These are phyloP conservation scores for Insectozyma bohioensis DNA, from an alignment of 1,139 yeast species.

Conservation along the genomic window DNA sequence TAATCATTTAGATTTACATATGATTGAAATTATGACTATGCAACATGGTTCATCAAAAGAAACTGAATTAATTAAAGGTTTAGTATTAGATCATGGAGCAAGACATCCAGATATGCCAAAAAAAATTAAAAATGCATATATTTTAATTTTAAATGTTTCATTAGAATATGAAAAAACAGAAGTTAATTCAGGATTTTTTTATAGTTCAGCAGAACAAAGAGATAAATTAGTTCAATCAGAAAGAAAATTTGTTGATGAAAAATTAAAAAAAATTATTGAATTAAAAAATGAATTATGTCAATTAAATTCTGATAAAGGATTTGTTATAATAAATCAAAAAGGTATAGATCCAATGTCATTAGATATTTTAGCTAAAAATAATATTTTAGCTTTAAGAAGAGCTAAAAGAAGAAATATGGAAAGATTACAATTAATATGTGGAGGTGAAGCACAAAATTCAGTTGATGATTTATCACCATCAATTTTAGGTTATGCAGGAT, in stretches of 20 bases:
- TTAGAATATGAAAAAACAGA: conserved; percentile 97
- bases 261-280: conserved; percentile 86
- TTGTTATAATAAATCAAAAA: conserved; percentile 96
- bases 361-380: conserved; percentile 90
- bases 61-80: conserved; percentile 80
- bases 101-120: conserved; percentile 99
- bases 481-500: conserved; percentile 87
- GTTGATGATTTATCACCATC: conserved; percentile 90
- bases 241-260: conserved; percentile 92
- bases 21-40: conserved; percentile 99
- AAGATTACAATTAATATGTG: conserved; percentile 91
- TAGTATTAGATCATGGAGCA: conserved; percentile 97
- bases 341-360: conserved; percentile 99
- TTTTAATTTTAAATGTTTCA: conserved; percentile 88
- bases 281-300: conserved; percentile 91
- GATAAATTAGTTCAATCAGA: conserved; percentile 94
- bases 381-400: conserved; percentile 90
- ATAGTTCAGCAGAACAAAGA: conserved; percentile 93
- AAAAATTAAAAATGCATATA: conserved; percentile 75
- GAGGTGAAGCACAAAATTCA: conserved; percentile 97
- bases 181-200: conserved; percentile 94
- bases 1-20: conserved; percentile 75
- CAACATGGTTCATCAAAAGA: conserved; percentile 87
- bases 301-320: conserved; percentile 68
- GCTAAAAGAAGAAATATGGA: conserved; percentile 99